A percentile compares a stretch with the other conserved stretches of the same genome.
These are phyloP conservation scores for Eucalyptus tenuipes DNA, from an alignment of 345 rosid species.

Conservation along the genomic window DNA sequence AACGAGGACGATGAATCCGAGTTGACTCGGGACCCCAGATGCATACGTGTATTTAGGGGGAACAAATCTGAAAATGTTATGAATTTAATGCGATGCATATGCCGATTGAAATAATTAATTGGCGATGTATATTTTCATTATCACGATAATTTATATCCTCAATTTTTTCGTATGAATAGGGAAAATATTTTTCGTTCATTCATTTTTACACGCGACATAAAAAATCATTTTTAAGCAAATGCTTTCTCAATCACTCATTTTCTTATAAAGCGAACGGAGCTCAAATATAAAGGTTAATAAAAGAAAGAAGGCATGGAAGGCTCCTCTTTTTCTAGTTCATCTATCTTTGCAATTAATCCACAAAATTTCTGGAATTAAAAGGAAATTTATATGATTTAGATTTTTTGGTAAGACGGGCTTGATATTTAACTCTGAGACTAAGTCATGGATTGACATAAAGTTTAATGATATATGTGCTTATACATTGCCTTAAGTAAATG, in stretches of 20 bases:
- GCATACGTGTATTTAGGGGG: not conserved
- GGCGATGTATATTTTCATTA: accelerated
- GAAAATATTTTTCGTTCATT: no score
- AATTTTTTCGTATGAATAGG: accelerated
- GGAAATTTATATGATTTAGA: not conserved
- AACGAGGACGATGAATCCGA: not conserved
- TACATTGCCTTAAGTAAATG: no score
- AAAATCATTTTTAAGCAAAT: no score
- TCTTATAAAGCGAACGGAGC: accelerated
- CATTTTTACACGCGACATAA: accelerated
- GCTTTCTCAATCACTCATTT: no score
- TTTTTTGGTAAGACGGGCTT: not conserved
- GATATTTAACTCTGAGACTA: no score
- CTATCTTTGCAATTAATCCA: not conserved
- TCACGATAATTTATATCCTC: no score
- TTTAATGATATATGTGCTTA: no score
- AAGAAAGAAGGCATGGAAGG: not conserved
- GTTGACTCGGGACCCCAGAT: not conserved
- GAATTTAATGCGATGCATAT: not conserved
- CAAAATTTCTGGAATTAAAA: not conserved
- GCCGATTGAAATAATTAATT: no score
- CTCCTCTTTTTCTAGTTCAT: not conserved
- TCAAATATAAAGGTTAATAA: not conserved
- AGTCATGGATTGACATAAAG: not conserved
- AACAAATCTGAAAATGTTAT: not conserved